Percentiles rank a stretch among this genome's conserved stretches.
Evolutionary conservation across 192 early-diverging fungal genomes (phyloP).

Genomic region (Coemansia pectinata): DNA sequence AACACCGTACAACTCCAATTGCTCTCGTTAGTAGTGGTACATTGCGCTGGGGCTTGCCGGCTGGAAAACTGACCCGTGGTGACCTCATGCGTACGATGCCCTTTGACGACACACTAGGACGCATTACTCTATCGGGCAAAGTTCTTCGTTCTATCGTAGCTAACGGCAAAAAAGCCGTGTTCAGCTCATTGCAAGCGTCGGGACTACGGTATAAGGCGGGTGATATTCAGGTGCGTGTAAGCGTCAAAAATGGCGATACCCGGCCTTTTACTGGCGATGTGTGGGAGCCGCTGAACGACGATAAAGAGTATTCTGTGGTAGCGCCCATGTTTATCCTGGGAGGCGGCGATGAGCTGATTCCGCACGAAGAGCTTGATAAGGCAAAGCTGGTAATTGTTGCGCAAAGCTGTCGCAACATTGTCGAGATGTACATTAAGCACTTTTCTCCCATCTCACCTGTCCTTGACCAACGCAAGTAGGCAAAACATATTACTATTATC

Average conservation of each 20-base stretch:
- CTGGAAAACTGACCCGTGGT: constrained; percentile 61
- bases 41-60: constrained; percentile 58
- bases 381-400: neutral
- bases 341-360: constrained; percentile 66
- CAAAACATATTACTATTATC: neutral
- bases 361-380: neutral
- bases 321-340: constrained; percentile 61
- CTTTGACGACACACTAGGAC: constrained; percentile 62
- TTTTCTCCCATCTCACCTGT: constrained; percentile 42
- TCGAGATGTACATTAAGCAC: constrained; percentile 30
- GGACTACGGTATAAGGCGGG: constrained; percentile 54
- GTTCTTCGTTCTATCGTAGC: constrained; percentile 59
- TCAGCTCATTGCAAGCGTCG: constrained; percentile 61
- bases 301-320: constrained; percentile 51
- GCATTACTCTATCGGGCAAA: constrained; percentile 55
- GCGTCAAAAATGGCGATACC: constrained; percentile 4
- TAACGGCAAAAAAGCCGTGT: constrained; percentile 32
- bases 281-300: constrained; percentile 49
- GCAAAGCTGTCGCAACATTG: constrained; percentile 9
- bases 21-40: constrained; percentile 67
- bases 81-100: constrained; percentile 62
- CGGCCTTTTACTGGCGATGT: constrained; percentile 17
- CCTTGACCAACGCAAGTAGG: constrained; percentile 30
- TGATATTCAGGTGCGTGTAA: constrained; percentile 8
- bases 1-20: constrained; percentile 17